phyloP scores from a whole-genome alignment of 2,329 filamentous ascomycete genomes.

The Colletotrichum plurivorum region DNA sequence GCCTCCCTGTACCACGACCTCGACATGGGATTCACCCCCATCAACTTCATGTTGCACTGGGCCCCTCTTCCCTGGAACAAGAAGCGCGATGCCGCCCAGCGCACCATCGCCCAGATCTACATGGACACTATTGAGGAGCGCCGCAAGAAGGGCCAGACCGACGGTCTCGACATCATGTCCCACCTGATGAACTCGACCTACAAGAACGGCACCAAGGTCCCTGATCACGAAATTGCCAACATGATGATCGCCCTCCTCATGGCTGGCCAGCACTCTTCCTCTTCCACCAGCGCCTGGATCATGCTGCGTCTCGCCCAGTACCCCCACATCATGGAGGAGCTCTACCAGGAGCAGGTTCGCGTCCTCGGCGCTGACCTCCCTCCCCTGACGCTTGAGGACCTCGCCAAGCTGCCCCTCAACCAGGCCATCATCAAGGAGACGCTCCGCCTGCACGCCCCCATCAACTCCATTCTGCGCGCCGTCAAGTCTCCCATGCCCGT shows the following conservation, averaged over 20 bases:
- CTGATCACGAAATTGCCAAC: slow-evolving; percentile 88
- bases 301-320: slow-evolving; percentile 83
- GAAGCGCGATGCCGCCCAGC: slow-evolving; percentile 83
- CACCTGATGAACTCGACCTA: slow-evolving; percentile 89
- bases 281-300: slow-evolving; percentile 88
- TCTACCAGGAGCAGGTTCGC: slow-evolving; percentile 85
- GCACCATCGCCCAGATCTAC: slow-evolving; percentile 85
- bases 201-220: slow-evolving; percentile 84
- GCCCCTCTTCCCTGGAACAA: slow-evolving; percentile 90
- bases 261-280: slow-evolving; percentile 92
- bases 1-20: slow-evolving; percentile 89
- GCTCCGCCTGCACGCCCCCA: slow-evolving; percentile 89
- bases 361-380: slow-evolving; percentile 82
- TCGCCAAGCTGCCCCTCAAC: slow-evolving; percentile 85
- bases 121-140: slow-evolving; percentile 85
- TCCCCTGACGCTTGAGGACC: slow-evolving; percentile 81
- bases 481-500: slow-evolving; percentile 91
- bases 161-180: slow-evolving; percentile 86
- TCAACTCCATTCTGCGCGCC: slow-evolving; percentile 94
- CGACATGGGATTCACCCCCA: slow-evolving; percentile 89
- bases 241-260: slow-evolving; percentile 96
- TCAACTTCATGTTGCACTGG: slow-evolving; percentile 94
- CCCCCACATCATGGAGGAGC: slow-evolving; percentile 83
- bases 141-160: slow-evolving; percentile 64
- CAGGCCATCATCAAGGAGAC: slow-evolving; percentile 92